Evolutionary conservation across 768 basidiomycete species (phyloP).

Genomic region (Suillus weaverae): DNA sequence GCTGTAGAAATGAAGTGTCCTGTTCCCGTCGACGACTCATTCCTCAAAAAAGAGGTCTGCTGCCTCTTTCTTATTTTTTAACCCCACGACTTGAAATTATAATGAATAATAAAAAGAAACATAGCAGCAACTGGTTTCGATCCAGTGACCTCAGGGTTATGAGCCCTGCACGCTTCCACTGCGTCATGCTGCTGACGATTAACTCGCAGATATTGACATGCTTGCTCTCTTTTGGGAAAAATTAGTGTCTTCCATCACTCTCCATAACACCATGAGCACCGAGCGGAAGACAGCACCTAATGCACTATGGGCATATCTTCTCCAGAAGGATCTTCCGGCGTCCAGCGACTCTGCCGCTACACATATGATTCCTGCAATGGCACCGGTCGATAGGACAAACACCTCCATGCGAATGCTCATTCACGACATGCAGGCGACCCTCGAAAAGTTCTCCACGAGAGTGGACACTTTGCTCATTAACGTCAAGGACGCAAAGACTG

Average conservation of each 20-base stretch:
- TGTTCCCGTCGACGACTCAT: no score
- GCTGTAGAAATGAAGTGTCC: no score
- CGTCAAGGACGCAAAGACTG: slow-evolving; percentile 52
- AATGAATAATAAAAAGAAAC: not conserved
- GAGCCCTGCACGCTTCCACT: slow-evolving; percentile 31
- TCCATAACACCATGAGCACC: not conserved
- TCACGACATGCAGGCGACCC: slow-evolving; percentile 70
- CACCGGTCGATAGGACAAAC: slow-evolving; percentile 61
- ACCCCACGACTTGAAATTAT: no score
- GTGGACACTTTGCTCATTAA: slow-evolving; percentile 52
- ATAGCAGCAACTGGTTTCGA: slow-evolving; percentile 34
- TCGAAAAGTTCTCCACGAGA: slow-evolving; percentile 64
- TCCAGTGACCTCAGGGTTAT: slow-evolving; percentile 34
- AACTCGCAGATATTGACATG: not conserved
- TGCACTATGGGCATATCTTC: slow-evolving; percentile 54
- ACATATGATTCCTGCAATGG: slow-evolving; percentile 34
- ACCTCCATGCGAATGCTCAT: slow-evolving; percentile 73
- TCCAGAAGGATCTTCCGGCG: slow-evolving; percentile 42
- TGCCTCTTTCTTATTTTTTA: no score
- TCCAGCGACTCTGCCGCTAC: slow-evolving; percentile 22
- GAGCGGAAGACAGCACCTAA: slow-evolving; percentile 19
- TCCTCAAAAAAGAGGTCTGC: no score
- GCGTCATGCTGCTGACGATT: slow-evolving; percentile 28
- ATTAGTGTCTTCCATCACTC: not conserved
- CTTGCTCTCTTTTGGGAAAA: not conserved